Evolutionary conservation across 169 alveolate genomes (phyloP).

Genomic region (Cryptosporidium andersoni): DNA sequence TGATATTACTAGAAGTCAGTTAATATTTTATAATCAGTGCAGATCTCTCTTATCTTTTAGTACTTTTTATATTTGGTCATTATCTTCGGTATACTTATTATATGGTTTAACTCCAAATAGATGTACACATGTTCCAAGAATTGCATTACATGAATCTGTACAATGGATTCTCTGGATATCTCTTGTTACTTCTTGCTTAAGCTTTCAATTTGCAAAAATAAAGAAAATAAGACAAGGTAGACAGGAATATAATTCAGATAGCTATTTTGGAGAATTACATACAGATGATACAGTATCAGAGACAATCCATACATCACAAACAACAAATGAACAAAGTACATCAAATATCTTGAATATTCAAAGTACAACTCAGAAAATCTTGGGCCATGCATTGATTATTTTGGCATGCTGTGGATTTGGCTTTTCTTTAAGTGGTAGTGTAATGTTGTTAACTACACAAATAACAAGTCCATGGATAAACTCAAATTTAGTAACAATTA

Average conservation of each 20-base stretch:
- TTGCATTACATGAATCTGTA: conserved; percentile 41
- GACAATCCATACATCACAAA: conserved; percentile 4
- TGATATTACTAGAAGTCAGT: background rate
- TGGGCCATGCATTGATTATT: conserved; percentile 38
- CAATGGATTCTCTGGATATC: conserved; percentile 65
- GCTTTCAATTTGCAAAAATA: conserved; percentile 20
- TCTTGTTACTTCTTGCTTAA: conserved; percentile 6
- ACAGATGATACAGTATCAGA: background rate
- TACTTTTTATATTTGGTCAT: conserved; percentile 63
- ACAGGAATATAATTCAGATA: background rate
- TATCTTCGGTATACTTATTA: conserved; percentile 59
- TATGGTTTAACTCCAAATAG: conserved; percentile 48
- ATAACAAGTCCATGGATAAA: conserved; percentile 69
- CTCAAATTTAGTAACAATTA: conserved; percentile 56
- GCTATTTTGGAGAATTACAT: background rate
- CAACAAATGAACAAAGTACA: background rate
- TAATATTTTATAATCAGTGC: conserved; percentile 19
- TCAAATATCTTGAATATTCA: background rate
- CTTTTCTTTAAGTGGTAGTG: conserved; percentile 66
- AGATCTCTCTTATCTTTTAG: conserved; percentile 50
- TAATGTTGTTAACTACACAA: conserved; percentile 43
- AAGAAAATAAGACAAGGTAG: background rate
- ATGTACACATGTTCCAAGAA: conserved; percentile 46
- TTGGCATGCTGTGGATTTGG: conserved; percentile 70
- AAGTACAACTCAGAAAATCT: conserved; percentile 21